Evolutionary conservation across 2,329 filamentous ascomycete species (phyloP).

Genomic region (Colletotrichum zoysiae): DNA sequence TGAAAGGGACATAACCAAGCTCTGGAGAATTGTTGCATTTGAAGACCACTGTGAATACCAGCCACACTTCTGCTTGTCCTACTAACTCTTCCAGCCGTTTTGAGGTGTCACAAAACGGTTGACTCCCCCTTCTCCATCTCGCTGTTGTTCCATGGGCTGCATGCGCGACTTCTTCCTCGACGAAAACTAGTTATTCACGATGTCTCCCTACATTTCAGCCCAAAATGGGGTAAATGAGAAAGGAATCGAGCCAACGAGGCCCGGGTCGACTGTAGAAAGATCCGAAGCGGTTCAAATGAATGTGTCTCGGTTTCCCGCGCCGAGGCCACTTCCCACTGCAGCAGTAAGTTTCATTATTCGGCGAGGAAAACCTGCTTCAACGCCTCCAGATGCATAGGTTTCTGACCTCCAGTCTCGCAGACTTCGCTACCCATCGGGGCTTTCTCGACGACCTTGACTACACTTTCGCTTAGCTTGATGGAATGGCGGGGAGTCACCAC

Average conservation of each 20-base stretch:
- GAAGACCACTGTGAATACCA: background rate
- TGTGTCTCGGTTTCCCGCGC: background rate
- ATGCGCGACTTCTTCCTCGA: background rate
- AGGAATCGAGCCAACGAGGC: background rate
- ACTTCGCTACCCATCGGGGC: conserved; percentile 64
- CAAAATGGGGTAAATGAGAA: conserved; percentile 22
- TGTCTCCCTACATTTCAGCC: conserved; percentile 10
- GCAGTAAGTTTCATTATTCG: conserved; percentile 13
- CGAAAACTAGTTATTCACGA: background rate
- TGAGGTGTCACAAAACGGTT: background rate
- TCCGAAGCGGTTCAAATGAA: background rate
- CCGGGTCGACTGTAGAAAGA: conserved; percentile 8
- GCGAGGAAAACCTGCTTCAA: background rate
- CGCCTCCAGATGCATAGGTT: background rate
- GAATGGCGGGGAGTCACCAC: conserved; percentile 64
- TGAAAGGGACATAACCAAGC: background rate
- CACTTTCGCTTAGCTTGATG: conserved; percentile 66
- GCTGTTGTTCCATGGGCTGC: background rate
- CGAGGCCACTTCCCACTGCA: conserved; percentile 30
- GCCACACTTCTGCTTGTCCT: background rate
- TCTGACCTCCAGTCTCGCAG: conserved; percentile 43
- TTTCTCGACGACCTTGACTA: conserved; percentile 67
- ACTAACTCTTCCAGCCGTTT: background rate
- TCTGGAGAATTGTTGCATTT: background rate
- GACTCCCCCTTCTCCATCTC: background rate